Percentiles rank a stretch among this genome's conserved stretches.
Conservation (phyloP, 805 yeast genomes). For the Zygoascus biomembranicola region DNA sequence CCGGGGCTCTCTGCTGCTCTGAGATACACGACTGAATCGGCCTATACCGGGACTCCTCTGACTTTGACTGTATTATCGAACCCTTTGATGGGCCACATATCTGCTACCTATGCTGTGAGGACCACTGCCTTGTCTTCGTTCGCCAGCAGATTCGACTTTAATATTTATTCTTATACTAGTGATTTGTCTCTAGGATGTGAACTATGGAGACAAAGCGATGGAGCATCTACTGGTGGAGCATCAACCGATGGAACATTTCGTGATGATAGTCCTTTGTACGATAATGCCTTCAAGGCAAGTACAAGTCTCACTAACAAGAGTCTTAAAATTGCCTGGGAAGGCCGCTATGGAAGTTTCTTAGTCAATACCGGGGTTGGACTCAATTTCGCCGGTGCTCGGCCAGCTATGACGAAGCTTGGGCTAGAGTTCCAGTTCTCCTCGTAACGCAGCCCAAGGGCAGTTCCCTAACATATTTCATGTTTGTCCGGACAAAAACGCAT, state of each 20-base stretch:
- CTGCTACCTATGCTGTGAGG: constrained; percentile 79
- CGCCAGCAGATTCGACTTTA: constrained; percentile 80
- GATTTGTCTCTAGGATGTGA: constrained; percentile 83
- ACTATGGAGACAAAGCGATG: constrained; percentile 46
- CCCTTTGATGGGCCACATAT: constrained; percentile 83
- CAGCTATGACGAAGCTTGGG: constrained; percentile 48
- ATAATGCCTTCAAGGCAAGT: constrained; percentile 59
- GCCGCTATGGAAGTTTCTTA: constrained; percentile 70
- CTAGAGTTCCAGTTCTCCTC: constrained; percentile 56
- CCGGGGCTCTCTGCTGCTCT: constrained; percentile 85
- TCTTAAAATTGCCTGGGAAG: constrained; percentile 76
- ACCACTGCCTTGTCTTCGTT: constrained; percentile 66
- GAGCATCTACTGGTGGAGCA: background rate
- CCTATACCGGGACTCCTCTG: constrained; percentile 81
- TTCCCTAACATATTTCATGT: no score
- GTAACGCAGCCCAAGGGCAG: constrained; percentile 15
- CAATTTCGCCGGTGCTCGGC: constrained; percentile 35
- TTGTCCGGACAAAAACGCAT: no score
- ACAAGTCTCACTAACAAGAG: constrained; percentile 58
- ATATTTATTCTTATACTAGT: constrained; percentile 82
- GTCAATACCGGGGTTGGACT: constrained; percentile 65
- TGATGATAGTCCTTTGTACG: constrained; percentile 35
- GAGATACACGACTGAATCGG: constrained; percentile 76
- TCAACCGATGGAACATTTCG: no score
- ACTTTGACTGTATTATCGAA: constrained; percentile 81